Evolutionary conservation across 805 yeast species (phyloP).

Genomic region (Spathaspora sp.): DNA sequence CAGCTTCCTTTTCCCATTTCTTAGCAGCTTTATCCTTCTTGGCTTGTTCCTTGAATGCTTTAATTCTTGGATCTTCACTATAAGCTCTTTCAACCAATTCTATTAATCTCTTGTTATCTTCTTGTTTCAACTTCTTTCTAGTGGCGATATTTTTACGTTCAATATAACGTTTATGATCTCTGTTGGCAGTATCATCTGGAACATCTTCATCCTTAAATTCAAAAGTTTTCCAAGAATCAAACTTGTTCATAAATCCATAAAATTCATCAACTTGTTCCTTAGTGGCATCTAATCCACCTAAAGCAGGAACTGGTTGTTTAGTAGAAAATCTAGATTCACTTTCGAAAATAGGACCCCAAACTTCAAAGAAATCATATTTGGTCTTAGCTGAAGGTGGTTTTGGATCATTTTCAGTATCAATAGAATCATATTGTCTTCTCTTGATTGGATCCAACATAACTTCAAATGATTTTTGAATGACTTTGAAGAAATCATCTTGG

Average conservation of each 20-base stretch:
- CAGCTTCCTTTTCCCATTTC: slow-evolving; percentile 99
- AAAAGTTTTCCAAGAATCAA: slow-evolving; percentile 97
- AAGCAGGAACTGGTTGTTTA: slow-evolving; percentile 80
- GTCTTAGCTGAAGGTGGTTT: slow-evolving; percentile 67
- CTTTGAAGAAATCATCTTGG: slow-evolving; percentile 95
- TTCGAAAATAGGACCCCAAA: slow-evolving; percentile 90
- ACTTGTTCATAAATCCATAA: slow-evolving; percentile 89
- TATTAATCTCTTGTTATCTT: slow-evolving; percentile 86
- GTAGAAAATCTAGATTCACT: slow-evolving; percentile 90
- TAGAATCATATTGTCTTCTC: slow-evolving; percentile 94
- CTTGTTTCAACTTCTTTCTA: slow-evolving; percentile 96
- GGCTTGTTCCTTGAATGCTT: slow-evolving; percentile 87
- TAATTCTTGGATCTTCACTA: slow-evolving; percentile 92
- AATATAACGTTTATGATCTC: slow-evolving; percentile 98
- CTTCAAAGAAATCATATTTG: slow-evolving; percentile 80
- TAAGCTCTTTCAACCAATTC: slow-evolving; percentile 86
- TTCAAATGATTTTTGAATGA: slow-evolving; percentile 96
- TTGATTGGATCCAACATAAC: slow-evolving; percentile 77
- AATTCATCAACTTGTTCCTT: slow-evolving; percentile 85
- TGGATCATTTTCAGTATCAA: slow-evolving; percentile 85
- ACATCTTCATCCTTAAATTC: slow-evolving; percentile 98
- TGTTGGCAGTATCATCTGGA: slow-evolving; percentile 98
- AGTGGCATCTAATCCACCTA: slow-evolving; percentile 65
- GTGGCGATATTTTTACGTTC: slow-evolving; percentile 97
- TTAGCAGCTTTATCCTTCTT: slow-evolving; percentile 89